phyloP scores from a whole-genome alignment of 139 green algal genomes.

The Micromonas pusilla region DNA sequence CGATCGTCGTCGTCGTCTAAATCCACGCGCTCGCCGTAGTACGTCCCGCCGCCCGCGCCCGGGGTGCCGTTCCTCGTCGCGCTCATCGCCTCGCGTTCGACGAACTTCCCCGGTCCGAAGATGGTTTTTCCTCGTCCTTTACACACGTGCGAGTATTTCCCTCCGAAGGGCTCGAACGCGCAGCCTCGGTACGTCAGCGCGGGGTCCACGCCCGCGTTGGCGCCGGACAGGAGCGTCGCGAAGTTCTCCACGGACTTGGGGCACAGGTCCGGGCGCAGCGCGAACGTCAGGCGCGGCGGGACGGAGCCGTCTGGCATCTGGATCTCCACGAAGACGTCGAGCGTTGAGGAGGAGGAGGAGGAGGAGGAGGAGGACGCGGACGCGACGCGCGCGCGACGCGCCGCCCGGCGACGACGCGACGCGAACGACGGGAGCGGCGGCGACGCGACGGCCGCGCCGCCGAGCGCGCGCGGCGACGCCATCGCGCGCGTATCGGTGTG shows the following conservation, averaged over 20 bases:
- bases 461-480: too few relatives aligned
- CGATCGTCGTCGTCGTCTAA: background rate
- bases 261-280: background rate
- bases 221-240: background rate
- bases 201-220: background rate
- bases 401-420: too few relatives aligned
- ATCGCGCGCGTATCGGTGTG: too few relatives aligned
- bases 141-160: background rate
- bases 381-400: too few relatives aligned
- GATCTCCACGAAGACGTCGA: background rate
- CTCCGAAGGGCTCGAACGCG: background rate
- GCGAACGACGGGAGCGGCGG: too few relatives aligned
- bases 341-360: too few relatives aligned
- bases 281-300: background rate
- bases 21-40: background rate
- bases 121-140: background rate
- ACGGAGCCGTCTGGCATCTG: background rate
- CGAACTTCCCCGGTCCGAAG: background rate
- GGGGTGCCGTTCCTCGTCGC: background rate
- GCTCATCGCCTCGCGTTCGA: background rate
- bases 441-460: too few relatives aligned
- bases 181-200: background rate
- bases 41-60: background rate
- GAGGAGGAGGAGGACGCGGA: too few relatives aligned
- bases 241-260: slow-evolving; percentile 5